Conservation (phyloP, 257 asterid species). For the Nicotiana knightiana region DNA sequence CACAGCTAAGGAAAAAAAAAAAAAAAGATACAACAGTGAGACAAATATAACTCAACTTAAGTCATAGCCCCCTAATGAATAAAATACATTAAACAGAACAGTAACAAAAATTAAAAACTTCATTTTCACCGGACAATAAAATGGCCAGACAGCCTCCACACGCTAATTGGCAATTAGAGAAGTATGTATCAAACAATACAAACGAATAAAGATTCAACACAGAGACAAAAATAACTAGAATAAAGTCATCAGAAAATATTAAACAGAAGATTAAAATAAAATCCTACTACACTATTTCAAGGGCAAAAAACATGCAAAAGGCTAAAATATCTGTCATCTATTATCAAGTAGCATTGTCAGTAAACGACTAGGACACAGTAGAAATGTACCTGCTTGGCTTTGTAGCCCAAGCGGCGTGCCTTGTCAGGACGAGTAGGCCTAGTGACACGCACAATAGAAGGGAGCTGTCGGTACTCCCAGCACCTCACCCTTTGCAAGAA, state of each 20-base stretch:
- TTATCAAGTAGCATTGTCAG: background rate
- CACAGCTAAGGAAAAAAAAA: background rate
- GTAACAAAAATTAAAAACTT: too few relatives aligned
- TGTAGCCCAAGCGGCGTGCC: slow-evolving; percentile 10
- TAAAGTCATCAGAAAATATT: background rate
- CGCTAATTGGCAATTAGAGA: too few relatives aligned
- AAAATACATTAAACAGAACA: too few relatives aligned
- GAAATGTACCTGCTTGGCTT: slow-evolving; percentile 4
- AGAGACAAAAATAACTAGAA: background rate
- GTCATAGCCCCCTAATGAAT: too few relatives aligned
- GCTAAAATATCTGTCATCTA: background rate
- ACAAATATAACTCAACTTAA: too few relatives aligned
- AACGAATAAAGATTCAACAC: background rate
- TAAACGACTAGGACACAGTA: background rate
- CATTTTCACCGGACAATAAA: too few relatives aligned
- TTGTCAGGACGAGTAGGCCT: slow-evolving; percentile 7
- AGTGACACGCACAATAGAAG: slow-evolving; percentile 5
- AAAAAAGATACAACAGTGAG: background rate
- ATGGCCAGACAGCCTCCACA: too few relatives aligned
- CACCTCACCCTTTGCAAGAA: slow-evolving; percentile 9
- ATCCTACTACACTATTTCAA: background rate
- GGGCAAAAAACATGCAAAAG: too few relatives aligned
- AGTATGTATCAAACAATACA: too few relatives aligned
- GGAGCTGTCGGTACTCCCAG: slow-evolving; percentile 9
- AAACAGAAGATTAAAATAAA: background rate